These are phyloP conservation scores for Sporisorium reilianum DNA, from an alignment of 1,284 basidiomycete species.

Conservation along the genomic window DNA sequence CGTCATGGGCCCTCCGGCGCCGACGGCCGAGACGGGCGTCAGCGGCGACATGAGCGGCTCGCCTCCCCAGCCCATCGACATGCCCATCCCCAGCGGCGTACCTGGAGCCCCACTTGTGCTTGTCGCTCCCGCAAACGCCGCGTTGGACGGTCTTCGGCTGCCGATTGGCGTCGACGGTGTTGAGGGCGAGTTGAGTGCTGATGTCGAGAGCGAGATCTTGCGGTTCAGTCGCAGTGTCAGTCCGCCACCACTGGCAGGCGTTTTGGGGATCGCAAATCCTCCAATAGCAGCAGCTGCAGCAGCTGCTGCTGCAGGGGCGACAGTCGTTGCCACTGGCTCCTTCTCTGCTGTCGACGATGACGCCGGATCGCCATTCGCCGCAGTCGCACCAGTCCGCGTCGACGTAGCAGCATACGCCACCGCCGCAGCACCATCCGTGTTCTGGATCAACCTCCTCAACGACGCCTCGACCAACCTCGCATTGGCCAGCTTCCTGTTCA, in stretches of 20 bases:
- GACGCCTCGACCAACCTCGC: conserved; percentile 59
- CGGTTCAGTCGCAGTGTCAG: conserved; percentile 44
- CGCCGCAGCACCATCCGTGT: conserved; percentile 54
- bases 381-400: conserved; percentile 1
- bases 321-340: no score
- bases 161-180: conserved; percentile 28
- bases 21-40: conserved; percentile 24
- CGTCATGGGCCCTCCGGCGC: conserved; percentile 10
- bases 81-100: conserved; percentile 28
- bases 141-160: conserved; percentile 18
- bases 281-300: conserved; percentile 1
- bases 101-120: conserved; percentile 7
- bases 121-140: neutral
- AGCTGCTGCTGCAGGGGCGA: conserved; percentile 4
- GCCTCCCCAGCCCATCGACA: conserved; percentile 37
- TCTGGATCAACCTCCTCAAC: conserved; percentile 52
- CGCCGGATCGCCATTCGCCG: neutral
- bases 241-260: conserved; percentile 24
- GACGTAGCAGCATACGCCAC: conserved; percentile 31
- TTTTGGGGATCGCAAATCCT: conserved; percentile 33
- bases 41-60: conserved; percentile 46
- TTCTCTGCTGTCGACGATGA: neutral
- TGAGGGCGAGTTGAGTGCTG: conserved; percentile 23
- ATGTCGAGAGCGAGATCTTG: conserved; percentile 29
- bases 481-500: conserved; percentile 60